Conservation (phyloP, 257 asterid species). For the Hygrophila difformis region DNA sequence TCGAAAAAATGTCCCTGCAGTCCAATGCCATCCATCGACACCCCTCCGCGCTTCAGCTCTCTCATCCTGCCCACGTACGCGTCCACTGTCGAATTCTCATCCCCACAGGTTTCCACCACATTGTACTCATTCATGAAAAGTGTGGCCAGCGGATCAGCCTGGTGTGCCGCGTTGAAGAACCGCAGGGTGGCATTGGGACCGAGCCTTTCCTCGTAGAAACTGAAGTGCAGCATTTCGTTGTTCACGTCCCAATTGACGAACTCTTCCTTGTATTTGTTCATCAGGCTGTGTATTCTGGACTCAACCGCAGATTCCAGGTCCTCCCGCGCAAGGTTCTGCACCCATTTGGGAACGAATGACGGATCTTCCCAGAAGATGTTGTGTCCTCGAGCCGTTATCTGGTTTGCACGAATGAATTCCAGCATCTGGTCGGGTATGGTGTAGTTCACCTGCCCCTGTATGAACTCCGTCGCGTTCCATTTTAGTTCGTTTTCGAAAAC, state of each 20-base stretch:
- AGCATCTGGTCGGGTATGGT: conserved; percentile 38
- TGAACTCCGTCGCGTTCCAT: conserved; percentile 36
- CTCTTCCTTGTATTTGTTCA: conserved; percentile 30
- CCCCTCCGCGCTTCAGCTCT: conserved; percentile 31
- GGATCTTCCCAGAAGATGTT: conserved; percentile 54
- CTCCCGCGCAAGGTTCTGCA: conserved; percentile 15
- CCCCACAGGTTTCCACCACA: conserved; percentile 42
- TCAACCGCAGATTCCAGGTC: conserved; percentile 24
- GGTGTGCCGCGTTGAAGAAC: conserved; percentile 25
- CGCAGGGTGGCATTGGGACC: conserved; percentile 31
- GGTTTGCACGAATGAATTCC: conserved; percentile 24
- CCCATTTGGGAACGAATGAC: conserved; percentile 35
- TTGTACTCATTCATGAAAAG: conserved; percentile 55
- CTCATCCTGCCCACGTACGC: conserved; percentile 33
- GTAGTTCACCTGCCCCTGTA: conserved; percentile 40
- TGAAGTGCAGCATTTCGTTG: conserved; percentile 51
- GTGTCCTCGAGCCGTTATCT: conserved; percentile 44
- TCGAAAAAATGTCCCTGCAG: conserved; percentile 38
- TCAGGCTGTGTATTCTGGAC: conserved; percentile 31
- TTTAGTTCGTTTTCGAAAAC: conserved; percentile 59
- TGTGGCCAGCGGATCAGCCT: conserved; percentile 32
- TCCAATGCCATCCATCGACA: conserved; percentile 30
- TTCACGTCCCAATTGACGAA: conserved; percentile 68
- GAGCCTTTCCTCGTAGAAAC: conserved; percentile 33
- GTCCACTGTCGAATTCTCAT: conserved; percentile 31